Conservation (phyloP, 768 basidiomycete species). For the Xerocomus potaroensis region DNA sequence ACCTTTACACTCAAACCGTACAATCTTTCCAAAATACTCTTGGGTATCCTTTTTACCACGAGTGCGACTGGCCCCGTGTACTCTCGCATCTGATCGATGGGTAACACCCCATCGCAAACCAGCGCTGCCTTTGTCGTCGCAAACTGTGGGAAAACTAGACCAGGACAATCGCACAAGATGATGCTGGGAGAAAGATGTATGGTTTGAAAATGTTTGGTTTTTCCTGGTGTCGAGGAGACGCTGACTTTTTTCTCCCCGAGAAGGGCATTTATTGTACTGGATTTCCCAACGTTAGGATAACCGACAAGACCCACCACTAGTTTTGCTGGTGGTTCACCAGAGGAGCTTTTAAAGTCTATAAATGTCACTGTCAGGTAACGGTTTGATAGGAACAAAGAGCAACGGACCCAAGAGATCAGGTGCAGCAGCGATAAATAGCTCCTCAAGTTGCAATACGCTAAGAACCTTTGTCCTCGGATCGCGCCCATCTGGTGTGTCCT, state of each 20-base stretch:
- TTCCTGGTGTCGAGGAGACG: constrained; percentile 95
- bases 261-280: constrained; percentile 94
- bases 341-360: constrained; percentile 56
- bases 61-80: constrained; percentile 81
- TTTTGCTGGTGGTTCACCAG: constrained; percentile 56
- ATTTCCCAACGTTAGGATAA: constrained; percentile 98
- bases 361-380: constrained; percentile 5
- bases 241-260: constrained; percentile 97
- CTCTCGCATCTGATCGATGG: constrained; percentile 96
- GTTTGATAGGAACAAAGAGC: constrained; percentile 6
- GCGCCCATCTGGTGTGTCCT: constrained; percentile 44
- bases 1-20: constrained; percentile 81
- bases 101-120: constrained; percentile 94
- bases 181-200: constrained; percentile 88
- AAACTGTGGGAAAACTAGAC: constrained; percentile 97
- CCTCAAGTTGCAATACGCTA: constrained; percentile 84
- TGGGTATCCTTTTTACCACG: constrained; percentile 74
- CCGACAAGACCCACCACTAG: constrained; percentile 89
- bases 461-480: constrained; percentile 75
- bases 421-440: constrained; percentile 65
- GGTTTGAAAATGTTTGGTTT: constrained; percentile 99
- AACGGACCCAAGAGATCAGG: constrained; percentile 64
- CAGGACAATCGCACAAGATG: constrained; percentile 94
- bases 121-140: constrained; percentile 94
- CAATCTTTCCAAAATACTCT: constrained; percentile 77